phyloP scores from a whole-genome alignment of 768 basidiomycete species.

The Lactarius indigo region DNA sequence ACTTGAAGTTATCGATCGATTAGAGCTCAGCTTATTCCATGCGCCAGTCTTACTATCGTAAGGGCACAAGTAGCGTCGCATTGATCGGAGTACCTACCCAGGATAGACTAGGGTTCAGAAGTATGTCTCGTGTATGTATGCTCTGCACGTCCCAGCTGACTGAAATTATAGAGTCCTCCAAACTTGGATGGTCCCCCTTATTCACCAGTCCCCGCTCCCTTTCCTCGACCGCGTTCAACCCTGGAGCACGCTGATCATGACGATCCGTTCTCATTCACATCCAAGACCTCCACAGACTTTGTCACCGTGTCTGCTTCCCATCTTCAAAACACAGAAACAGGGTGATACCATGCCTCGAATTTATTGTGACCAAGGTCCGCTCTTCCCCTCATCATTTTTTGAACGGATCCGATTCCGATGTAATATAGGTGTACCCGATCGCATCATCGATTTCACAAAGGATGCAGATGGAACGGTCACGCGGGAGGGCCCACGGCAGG shows the following conservation, averaged over 20 bases:
- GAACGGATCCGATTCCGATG: slow-evolving; percentile 2
- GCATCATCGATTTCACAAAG: slow-evolving; percentile 71
- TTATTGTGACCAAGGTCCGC: slow-evolving; percentile 63
- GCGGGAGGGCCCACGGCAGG: slow-evolving; percentile 61
- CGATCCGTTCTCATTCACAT: slow-evolving; percentile 18
- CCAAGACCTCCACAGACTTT: not conserved
- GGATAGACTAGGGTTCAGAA: not conserved
- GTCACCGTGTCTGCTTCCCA: not conserved
- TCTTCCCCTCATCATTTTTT: not conserved
- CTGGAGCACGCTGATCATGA: slow-evolving; percentile 1
- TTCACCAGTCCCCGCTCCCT: not conserved
- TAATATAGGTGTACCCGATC: slow-evolving; percentile 58
- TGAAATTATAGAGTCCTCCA: not conserved
- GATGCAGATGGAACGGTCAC: slow-evolving; percentile 46
- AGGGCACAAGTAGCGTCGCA: not conserved
- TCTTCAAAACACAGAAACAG: not conserved
- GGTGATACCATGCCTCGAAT: slow-evolving; percentile 63
- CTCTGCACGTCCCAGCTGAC: not conserved
- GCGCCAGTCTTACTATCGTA: not conserved
- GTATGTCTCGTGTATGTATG: not conserved
- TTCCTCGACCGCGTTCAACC: not conserved
- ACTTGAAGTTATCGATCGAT: not conserved
- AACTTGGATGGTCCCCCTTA: not conserved
- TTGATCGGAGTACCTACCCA: not conserved
- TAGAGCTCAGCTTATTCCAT: slow-evolving; percentile 17